phyloP scores from a whole-genome alignment of 495 filamentous ascomycete species.

The Cudoniella acicularis region DNA sequence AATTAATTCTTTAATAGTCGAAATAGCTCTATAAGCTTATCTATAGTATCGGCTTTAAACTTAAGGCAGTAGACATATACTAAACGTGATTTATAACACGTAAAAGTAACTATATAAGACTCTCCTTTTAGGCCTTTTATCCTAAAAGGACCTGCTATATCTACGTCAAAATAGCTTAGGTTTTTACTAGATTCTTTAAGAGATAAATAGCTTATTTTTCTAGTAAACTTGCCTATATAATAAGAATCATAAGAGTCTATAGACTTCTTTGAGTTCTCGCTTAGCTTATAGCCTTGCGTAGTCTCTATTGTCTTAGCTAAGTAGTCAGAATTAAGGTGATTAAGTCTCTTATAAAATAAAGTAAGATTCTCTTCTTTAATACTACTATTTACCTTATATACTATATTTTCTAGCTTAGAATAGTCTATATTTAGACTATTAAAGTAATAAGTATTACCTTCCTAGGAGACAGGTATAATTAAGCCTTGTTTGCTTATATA shows the following conservation, averaged over 20 bases:
- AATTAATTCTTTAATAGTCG: slow-evolving; percentile 11
- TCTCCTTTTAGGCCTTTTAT: slow-evolving; percentile 2
- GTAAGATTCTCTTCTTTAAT: background rate
- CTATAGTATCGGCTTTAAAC: too few relatives aligned
- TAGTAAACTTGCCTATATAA: background rate
- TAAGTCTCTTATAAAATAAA: slow-evolving; percentile 13
- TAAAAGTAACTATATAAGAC: slow-evolving; percentile 1
- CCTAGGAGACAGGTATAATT: too few relatives aligned
- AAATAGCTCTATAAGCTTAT: too few relatives aligned
- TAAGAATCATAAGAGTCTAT: slow-evolving; percentile 4
- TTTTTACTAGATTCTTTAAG: background rate
- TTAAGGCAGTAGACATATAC: too few relatives aligned
- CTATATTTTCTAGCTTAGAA: background rate
- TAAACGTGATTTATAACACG: too few relatives aligned
- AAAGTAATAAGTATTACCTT: slow-evolving; percentile 8
- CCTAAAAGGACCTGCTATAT: slow-evolving; percentile 9
- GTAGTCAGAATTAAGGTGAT: too few relatives aligned
- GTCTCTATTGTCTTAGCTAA: slow-evolving; percentile 3
- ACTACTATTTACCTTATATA: slow-evolving; percentile 4
- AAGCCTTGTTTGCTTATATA: too few relatives aligned
- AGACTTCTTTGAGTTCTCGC: background rate
- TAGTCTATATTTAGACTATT: slow-evolving; percentile 4
- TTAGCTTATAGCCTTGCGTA: background rate
- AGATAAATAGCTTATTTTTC: slow-evolving; percentile 10
- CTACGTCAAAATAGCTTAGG: slow-evolving; percentile 1